Conservation (phyloP, 2,329 filamentous ascomycete genomes). For the Chaetothyriales sp. region DNA sequence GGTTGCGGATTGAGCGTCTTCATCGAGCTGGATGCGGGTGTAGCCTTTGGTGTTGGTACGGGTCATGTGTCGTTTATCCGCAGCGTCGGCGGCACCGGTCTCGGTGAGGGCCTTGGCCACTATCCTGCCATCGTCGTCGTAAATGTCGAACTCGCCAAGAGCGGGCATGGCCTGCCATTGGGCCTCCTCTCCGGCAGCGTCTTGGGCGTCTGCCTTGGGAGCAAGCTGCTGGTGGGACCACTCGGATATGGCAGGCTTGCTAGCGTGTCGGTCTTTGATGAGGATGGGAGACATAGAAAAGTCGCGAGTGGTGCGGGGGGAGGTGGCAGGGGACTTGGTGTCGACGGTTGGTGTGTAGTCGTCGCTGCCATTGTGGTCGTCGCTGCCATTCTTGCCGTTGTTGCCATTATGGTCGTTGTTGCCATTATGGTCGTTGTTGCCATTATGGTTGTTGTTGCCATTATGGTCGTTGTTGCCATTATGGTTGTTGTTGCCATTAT, state of each 20-base stretch:
- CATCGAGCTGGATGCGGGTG: conserved; percentile 85
- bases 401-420: background rate
- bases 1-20: conserved; percentile 83
- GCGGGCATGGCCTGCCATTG: conserved; percentile 92
- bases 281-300: conserved; percentile 17
- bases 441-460: conserved; percentile 13
- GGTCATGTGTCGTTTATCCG: conserved; percentile 22
- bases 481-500: background rate
- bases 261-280: conserved; percentile 28
- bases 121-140: conserved; percentile 82
- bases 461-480: conserved; percentile 16
- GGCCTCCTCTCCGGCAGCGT: conserved; percentile 42
- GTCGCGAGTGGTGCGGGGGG: conserved; percentile 3
- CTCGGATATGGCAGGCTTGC: conserved; percentile 48
- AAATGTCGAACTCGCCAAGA: conserved; percentile 83
- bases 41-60: conserved; percentile 61
- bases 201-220: conserved; percentile 37
- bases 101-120: conserved; percentile 59
- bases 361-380: background rate
- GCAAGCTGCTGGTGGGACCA: conserved; percentile 80
- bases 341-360: background rate
- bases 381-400: background rate
- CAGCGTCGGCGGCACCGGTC: conserved; percentile 69
- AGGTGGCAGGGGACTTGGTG: background rate
- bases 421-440: too few relatives aligned